Percentiles rank a stretch among this genome's conserved stretches.
These are phyloP conservation scores for Porphyrellus cyaneotinctus DNA, from an alignment of 768 basidiomycete species.

Conservation along the genomic window DNA sequence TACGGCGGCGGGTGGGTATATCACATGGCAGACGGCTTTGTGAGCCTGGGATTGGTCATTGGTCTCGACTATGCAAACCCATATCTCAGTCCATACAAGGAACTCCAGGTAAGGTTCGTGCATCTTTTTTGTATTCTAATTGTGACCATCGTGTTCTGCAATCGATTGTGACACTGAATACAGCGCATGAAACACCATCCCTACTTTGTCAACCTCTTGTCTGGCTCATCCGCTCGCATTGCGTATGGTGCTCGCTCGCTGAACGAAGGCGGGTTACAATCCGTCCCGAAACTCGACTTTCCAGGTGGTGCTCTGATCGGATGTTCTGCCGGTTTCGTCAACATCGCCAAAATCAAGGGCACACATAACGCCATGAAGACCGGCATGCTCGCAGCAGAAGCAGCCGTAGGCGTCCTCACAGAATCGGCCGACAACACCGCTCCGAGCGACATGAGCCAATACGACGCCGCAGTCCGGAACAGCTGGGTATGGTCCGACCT, in stretches of 20 bases:
- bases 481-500: slow-evolving; percentile 89
- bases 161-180: slow-evolving; percentile 3
- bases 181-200: slow-evolving; percentile 96
- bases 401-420: slow-evolving; percentile 63
- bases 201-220: slow-evolving; percentile 77
- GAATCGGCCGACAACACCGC: slow-evolving; percentile 14
- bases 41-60: slow-evolving; percentile 87
- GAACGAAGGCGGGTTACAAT: slow-evolving; percentile 93
- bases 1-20: slow-evolving; percentile 91
- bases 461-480: slow-evolving; percentile 61
- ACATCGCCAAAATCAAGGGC: slow-evolving; percentile 96
- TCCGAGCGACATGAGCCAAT: slow-evolving; percentile 63
- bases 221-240: slow-evolving; percentile 66
- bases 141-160: neutral
- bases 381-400: slow-evolving; percentile 94
- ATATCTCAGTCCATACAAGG: slow-evolving; percentile 85
- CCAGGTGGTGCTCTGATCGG: slow-evolving; percentile 95
- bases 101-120: slow-evolving; percentile 69
- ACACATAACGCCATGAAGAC: slow-evolving; percentile 99
- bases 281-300: slow-evolving; percentile 80
- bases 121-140: neutral
- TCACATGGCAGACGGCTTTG: slow-evolving; percentile 90
- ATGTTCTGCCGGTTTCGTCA: slow-evolving; percentile 94
- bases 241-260: slow-evolving; percentile 88
- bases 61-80: slow-evolving; percentile 96